Evolutionary conservation across 2,329 filamentous ascomycete species (phyloP), one percentile per base, ranked within the genome.

Genomic region (Fusarium sp.): DNA sequence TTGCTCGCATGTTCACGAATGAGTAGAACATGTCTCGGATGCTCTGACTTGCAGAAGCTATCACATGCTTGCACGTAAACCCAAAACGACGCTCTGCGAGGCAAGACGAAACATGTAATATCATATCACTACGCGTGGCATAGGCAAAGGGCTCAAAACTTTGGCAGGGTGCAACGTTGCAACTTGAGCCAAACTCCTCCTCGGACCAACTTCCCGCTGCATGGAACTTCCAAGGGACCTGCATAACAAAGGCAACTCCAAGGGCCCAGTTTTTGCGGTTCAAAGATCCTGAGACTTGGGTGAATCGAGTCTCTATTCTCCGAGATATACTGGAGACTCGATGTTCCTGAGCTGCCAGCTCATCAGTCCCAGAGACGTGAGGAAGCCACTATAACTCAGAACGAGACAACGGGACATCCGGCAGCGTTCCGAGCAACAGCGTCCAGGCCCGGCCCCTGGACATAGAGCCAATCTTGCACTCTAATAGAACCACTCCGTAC

Each of bases 141-240:
- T 45, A 60, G 42, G 41, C 26, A 26, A 55, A 41, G 39, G 53
- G 38, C 44, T 45, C 44, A 57, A 63, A 41, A 45, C 6, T 38
- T 56, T 41, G n/a, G 39, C n/a, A 56, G 15, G 50, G 56, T 67
- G 70, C 42, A 67, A 71, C 70, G 70, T 62, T 71, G 48, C 48
- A 51, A 38, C 41, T 24, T 51, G 48, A 67, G 41, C 48, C 39
- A 65, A 31, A 38, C 26, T 57, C 22, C 51, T 58, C 51, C 39
- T 48, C 65, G 59, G 55, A 38, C 45, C 26, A 51, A 45, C 35
- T 39, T 35, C 57, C 62, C 50, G 55, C 39, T 55, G 54, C 51
- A 51, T 60, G 59, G 42, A 60, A 38, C 44, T 71, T 44, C 44
- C 51, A 51, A 48, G 36, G 61, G 56, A 48, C 48, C 66, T 70